Conservation (phyloP, 805 yeast species). For the Ogataea kodamae region DNA sequence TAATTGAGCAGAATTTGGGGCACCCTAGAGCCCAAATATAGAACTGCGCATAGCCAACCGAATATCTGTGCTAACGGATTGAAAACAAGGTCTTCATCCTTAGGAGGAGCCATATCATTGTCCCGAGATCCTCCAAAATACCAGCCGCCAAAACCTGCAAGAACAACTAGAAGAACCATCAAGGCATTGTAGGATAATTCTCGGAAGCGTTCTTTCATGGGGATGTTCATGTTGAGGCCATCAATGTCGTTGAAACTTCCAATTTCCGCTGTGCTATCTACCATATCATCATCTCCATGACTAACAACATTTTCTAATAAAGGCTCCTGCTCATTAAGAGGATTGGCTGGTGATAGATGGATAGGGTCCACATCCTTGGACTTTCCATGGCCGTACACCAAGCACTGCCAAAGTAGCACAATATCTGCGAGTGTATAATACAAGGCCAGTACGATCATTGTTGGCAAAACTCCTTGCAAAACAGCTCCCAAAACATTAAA, state of each 20-base stretch:
- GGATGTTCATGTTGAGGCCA: slow-evolving; percentile 24
- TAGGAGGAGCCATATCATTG: slow-evolving; percentile 34
- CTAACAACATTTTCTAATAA: slow-evolving; percentile 58
- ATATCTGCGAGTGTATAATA: slow-evolving; percentile 92
- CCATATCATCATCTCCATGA: slow-evolving; percentile 31
- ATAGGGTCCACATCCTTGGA: slow-evolving; percentile 58
- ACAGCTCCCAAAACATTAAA: slow-evolving; percentile 91
- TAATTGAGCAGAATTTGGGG: slow-evolving; percentile 89
- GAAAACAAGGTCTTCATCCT: slow-evolving; percentile 47
- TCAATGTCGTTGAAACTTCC: slow-evolving; percentile 33
- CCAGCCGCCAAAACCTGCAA: slow-evolving; percentile 89
- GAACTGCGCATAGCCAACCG: slow-evolving; percentile 75
- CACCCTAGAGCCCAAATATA: slow-evolving; percentile 82
- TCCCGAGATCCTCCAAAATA: slow-evolving; percentile 44
- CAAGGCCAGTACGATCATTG: slow-evolving; percentile 89
- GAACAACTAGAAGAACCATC: slow-evolving; percentile 63
- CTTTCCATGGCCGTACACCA: slow-evolving; percentile 65
- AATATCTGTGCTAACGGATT: slow-evolving; percentile 81
- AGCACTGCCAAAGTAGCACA: slow-evolving; percentile 77
- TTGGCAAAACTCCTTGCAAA: slow-evolving; percentile 85
- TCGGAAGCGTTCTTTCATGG: slow-evolving; percentile 16
- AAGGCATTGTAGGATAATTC: slow-evolving; percentile 36
- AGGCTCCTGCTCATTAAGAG: slow-evolving; percentile 62
- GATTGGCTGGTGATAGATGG: slow-evolving; percentile 87
- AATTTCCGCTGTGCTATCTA: slow-evolving; percentile 20